A percentile compares a stretch with the other conserved stretches of the same genome.
These are phyloP conservation scores for Diddensiella transvaalensis DNA, from an alignment of 805 yeast species.

Conservation along the genomic window DNA sequence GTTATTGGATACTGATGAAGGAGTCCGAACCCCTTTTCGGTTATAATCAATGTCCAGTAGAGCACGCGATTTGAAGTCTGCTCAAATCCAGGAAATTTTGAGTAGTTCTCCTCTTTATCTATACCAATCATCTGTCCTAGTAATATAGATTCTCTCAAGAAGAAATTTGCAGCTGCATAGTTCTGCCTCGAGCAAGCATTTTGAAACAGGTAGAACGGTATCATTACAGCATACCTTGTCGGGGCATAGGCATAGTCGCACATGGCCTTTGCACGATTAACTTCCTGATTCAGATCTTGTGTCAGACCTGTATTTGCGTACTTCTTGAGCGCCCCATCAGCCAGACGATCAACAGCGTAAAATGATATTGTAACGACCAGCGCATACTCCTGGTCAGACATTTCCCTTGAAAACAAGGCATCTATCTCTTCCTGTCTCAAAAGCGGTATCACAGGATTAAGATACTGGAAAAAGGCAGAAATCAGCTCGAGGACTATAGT, in stretches of 20 bases:
- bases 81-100: background rate
- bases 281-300: background rate
- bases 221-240: slow-evolving; percentile 2
- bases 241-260: slow-evolving; percentile 1
- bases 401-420: background rate
- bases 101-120: slow-evolving; percentile 13
- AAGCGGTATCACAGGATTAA: slow-evolving; percentile 1
- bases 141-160: slow-evolving; percentile 17
- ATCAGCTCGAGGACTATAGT: background rate
- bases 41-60: slow-evolving; percentile 12
- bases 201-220: slow-evolving; percentile 3
- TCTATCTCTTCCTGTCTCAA: slow-evolving; percentile 2
- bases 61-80: slow-evolving; percentile 10
- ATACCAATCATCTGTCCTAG: slow-evolving; percentile 15
- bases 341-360: slow-evolving; percentile 1
- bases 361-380: background rate
- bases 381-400: slow-evolving; percentile 2
- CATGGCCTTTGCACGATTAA: background rate
- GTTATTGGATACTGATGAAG: background rate
- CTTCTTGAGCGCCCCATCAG: background rate
- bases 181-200: slow-evolving; percentile 4
- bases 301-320: background rate
- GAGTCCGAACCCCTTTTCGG: slow-evolving; percentile 8
- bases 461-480: background rate
- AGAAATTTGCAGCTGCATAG: slow-evolving; percentile 5